phyloP scores from a whole-genome alignment of 768 basidiomycete genomes.

The Saitozyma sp. region DNA sequence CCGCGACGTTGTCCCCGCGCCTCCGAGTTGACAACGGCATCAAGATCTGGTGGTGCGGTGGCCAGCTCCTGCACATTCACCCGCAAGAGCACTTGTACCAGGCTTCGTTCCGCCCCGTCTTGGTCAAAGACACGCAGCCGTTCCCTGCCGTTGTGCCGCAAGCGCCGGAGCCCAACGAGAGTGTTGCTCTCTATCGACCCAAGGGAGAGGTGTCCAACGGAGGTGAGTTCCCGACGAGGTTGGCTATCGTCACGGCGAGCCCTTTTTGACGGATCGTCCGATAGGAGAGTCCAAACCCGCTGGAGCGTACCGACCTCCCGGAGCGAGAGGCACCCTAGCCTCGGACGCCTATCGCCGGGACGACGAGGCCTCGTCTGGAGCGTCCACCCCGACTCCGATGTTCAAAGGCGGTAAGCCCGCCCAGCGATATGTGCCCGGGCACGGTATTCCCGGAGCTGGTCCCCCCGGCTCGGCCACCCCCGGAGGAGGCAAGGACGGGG shows the following conservation, averaged over 20 bases:
- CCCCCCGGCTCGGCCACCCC: conserved; percentile 58
- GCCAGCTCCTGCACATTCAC: conserved; percentile 82
- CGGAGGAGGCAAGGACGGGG: conserved; percentile 50
- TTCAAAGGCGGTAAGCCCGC: conserved; percentile 51
- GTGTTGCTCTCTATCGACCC: conserved; percentile 37
- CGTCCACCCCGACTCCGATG: conserved; percentile 39
- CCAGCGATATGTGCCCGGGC: conserved; percentile 70
- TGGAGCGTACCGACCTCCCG: conserved; percentile 90
- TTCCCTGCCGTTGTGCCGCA: conserved; percentile 34
- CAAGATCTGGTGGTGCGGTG: conserved; percentile 91
- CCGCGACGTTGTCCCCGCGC: conserved; percentile 92
- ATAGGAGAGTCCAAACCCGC: conserved; percentile 60
- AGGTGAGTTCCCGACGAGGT: conserved; percentile 18
- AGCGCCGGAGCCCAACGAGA: conserved; percentile 37
- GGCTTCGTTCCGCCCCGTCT: conserved; percentile 42
- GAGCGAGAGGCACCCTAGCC: conserved; percentile 83
- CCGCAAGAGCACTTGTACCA: conserved; percentile 86
- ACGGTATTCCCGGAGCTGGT: conserved; percentile 49
- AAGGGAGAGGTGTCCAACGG: conserved; percentile 41
- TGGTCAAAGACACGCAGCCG: conserved; percentile 21
- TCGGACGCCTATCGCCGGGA: conserved; percentile 87
- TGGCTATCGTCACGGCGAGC: neutral
- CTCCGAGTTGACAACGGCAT: conserved; percentile 96
- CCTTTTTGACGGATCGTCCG: neutral
- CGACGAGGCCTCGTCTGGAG: conserved; percentile 63